Base-by-base conservation (phyloP, 2,329 filamentous ascomycete species). In the Pseudocercospora crystallina region DNA sequence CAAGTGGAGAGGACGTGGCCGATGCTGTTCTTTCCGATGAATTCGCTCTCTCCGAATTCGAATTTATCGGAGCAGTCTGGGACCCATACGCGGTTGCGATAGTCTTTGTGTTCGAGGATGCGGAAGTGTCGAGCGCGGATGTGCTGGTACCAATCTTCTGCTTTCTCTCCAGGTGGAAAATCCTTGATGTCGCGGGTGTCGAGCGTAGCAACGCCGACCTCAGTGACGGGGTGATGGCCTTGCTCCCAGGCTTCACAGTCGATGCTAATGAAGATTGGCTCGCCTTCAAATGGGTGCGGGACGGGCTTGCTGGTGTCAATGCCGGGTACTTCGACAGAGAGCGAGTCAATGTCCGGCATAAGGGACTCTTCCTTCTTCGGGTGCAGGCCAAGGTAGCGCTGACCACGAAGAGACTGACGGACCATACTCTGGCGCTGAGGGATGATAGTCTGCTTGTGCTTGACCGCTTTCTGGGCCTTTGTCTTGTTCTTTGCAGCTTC, bases 171-270 rank as follows among this genome's bases (percentile, higher is more conserved):
- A 2, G 88, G 87, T 0, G 80, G 62, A 0, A 83, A 54, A 7
- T 68, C 71, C 1, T 70, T 61, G 15, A 90, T 69, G 43, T 82
- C 77, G 14, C 72, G 67, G 1, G 87, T 90, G 66, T 97, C 90
- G 0, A 97, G 76, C 2, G 85, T 84, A 1, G 89, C 85, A 35
- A 99, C 76, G 1, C 94, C 94, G 34, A 99, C 78, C 69, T 99
- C 94, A 0, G 91, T 95, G 51, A 97, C 79, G 10, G 81, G 74
- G 31, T 77, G 73, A 10, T 83, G 80, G 38, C 81, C 75, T 15
- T 73, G 71, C 68, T 99, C 94, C 51, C 85, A 89, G 1, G 86
- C 84, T 69, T 99, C 94, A 30, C 94, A 75, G 61, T 99, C 94
- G 38, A 97, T 76, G 55, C 81, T 83, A 51, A 96, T 76, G 60